Conservation (phyloP, 257 asterid species). For the Solanum verrucosum region DNA sequence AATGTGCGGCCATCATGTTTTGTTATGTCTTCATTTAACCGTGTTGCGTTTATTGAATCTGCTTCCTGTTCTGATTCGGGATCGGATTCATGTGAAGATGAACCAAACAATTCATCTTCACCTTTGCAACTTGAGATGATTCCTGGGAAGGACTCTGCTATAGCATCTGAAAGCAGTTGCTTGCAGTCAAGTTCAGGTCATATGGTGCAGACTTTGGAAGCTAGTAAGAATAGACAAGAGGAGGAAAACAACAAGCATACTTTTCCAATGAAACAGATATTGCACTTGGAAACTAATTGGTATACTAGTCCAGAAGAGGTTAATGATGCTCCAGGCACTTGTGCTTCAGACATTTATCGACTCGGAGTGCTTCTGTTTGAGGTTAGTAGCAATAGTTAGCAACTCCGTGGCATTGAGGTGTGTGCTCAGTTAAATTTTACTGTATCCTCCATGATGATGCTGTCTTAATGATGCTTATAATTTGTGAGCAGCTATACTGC, state of each 20-base stretch:
- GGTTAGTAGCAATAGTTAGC: slow-evolving; percentile 27
- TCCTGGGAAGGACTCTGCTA: slow-evolving; percentile 18
- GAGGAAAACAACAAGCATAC: slow-evolving; percentile 35
- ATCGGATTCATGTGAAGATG: slow-evolving; percentile 59
- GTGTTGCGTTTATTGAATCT: slow-evolving; percentile 80
- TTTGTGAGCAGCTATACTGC: slow-evolving; percentile 65
- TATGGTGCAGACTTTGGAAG: slow-evolving; percentile 4
- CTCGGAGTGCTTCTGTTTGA: slow-evolving; percentile 94
- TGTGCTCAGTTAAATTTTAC: neutral
- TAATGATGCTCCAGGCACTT: slow-evolving; percentile 37
- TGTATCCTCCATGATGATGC: neutral
- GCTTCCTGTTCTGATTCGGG: slow-evolving; percentile 79
- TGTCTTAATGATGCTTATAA: neutral
- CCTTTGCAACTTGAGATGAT: slow-evolving; percentile 8
- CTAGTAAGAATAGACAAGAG: slow-evolving; percentile 18
- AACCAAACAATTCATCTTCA: slow-evolving; percentile 22
- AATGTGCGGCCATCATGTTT: slow-evolving; percentile 92
- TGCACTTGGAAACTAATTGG: slow-evolving; percentile 80
- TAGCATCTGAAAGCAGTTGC: slow-evolving; percentile 37
- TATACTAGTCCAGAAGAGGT: slow-evolving; percentile 74
- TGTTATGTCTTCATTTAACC: slow-evolving; percentile 69
- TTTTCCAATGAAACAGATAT: slow-evolving; percentile 79
- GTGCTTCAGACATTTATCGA: slow-evolving; percentile 82
- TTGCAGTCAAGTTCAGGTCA: slow-evolving; percentile 34
- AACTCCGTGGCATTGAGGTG: neutral